Evolutionary conservation across 2,329 filamentous ascomycete species (phyloP).

Genomic region (Phialemonium atrogriseum): DNA sequence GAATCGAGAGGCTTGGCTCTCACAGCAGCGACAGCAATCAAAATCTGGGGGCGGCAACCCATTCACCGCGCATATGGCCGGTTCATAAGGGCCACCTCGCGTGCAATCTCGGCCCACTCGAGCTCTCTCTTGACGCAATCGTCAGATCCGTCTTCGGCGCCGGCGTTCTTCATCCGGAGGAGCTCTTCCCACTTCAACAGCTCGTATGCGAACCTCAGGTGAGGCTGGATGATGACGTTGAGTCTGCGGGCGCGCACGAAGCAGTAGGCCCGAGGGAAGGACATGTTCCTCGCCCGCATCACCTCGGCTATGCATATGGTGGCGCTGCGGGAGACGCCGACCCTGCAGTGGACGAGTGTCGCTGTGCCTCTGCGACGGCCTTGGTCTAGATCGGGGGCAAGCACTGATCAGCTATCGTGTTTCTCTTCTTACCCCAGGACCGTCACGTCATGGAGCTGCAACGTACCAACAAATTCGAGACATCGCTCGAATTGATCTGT

Average conservation of each 20-base stretch:
- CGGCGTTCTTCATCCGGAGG: constrained; percentile 46
- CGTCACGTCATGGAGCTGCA: too few species aligned
- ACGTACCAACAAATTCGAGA: constrained; percentile 84
- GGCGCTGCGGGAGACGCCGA: constrained; percentile 89
- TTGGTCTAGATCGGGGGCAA: constrained; percentile 54
- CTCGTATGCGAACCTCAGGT: constrained; percentile 91
- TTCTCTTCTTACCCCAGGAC: too few species aligned
- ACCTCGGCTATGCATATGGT: constrained; percentile 99
- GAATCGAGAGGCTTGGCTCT: not conserved
- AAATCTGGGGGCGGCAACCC: too few species aligned
- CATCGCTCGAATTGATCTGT: constrained; percentile 80
- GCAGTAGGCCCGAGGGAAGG: constrained; percentile 89
- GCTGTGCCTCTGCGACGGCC: constrained; percentile 70
- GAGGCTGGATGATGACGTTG: constrained; percentile 97
- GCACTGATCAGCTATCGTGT: too few species aligned
- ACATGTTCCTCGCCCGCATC: constrained; percentile 73
- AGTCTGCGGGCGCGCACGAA: constrained; percentile 86
- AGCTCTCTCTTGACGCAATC: constrained; percentile 60
- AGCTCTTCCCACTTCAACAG: constrained; percentile 91
- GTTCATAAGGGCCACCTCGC: constrained; percentile 94
- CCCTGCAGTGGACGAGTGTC: constrained; percentile 91
- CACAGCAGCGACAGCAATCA: too few species aligned
- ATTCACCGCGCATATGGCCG: constrained; percentile 71
- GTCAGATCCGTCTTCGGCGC: constrained; percentile 26
- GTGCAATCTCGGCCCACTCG: constrained; percentile 81